These are phyloP conservation scores for Stipa capillata DNA, from an alignment of 176 grass and related monocot species.

Conservation along the genomic window DNA sequence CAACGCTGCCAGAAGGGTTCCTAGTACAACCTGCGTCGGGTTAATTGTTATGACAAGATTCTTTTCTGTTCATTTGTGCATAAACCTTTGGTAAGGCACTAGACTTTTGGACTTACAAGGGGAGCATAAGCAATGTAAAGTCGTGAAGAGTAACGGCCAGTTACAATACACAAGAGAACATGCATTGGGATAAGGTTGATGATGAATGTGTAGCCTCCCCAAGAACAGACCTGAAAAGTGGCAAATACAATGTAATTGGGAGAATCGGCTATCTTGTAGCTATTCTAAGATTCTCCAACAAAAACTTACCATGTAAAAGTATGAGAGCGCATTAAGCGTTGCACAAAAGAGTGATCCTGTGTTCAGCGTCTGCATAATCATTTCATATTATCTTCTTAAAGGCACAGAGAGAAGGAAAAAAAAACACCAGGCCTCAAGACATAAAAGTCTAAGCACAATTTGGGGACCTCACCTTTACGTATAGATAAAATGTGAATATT, in stretches of 20 bases:
- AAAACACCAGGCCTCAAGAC: background rate
- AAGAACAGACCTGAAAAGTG: slow-evolving; percentile 73
- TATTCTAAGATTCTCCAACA: background rate
- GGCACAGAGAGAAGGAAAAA: background rate
- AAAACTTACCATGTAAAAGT: slow-evolving; percentile 84
- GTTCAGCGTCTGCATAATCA: slow-evolving; percentile 67
- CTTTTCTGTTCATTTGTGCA: background rate
- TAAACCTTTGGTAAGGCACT: background rate
- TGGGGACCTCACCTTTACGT: slow-evolving; percentile 51
- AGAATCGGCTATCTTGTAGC: background rate
- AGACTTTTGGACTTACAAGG: slow-evolving; percentile 49
- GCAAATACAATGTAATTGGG: background rate
- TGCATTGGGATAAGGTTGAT: slow-evolving; percentile 95
- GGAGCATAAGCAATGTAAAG: slow-evolving; percentile 90
- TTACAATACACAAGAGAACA: slow-evolving; percentile 70
- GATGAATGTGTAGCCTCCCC: slow-evolving; percentile 94
- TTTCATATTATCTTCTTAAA: background rate
- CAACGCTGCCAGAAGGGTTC: slow-evolving; percentile 83
- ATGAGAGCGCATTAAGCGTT: slow-evolving; percentile 68
- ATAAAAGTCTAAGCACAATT: background rate
- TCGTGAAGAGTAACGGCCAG: slow-evolving; percentile 69
- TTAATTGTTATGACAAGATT: background rate
- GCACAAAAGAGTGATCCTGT: slow-evolving; percentile 84
- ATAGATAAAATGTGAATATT: slow-evolving; percentile 88
- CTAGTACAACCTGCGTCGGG: slow-evolving; percentile 7